Conservation (phyloP, 176 grass and related monocot species). For the Areca catechu region DNA sequence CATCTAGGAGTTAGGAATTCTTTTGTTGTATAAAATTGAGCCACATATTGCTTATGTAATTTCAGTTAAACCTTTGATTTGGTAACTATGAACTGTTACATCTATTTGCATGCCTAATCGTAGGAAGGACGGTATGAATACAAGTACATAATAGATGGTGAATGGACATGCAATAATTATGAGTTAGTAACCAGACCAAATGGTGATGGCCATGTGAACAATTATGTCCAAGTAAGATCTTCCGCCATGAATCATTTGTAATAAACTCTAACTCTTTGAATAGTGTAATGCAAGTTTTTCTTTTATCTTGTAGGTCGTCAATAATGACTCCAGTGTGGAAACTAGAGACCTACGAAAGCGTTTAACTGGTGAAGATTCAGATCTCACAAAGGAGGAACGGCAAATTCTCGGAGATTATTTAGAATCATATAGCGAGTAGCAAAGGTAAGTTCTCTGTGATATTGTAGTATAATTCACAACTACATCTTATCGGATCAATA, state of each 20-base stretch:
- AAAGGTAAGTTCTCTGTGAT: constrained; percentile 10
- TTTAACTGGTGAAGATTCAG: constrained; percentile 34
- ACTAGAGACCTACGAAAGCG: constrained; percentile 43
- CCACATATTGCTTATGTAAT: too few relatives aligned
- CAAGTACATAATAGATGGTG: constrained; percentile 84
- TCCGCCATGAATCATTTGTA: background rate
- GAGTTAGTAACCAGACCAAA: constrained; percentile 57
- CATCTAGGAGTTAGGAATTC: too few relatives aligned
- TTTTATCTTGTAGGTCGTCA: constrained; percentile 35
- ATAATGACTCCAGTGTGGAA: constrained; percentile 31
- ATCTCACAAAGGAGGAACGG: constrained; percentile 58
- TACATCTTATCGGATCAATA: too few relatives aligned
- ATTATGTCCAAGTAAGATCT: constrained; percentile 66
- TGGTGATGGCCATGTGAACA: constrained; percentile 76
- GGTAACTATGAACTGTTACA: too few relatives aligned
- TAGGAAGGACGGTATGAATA: constrained; percentile 91
- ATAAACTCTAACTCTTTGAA: background rate
- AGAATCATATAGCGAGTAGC: constrained; percentile 29
- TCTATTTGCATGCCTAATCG: background rate
- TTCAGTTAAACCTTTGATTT: too few relatives aligned
- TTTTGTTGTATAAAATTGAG: too few relatives aligned
- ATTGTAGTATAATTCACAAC: too few relatives aligned
- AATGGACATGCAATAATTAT: constrained; percentile 54
- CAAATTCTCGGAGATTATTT: constrained; percentile 70
- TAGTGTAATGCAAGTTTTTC: constrained; percentile 1